A percentile compares a stretch with the other conserved stretches of the same genome.
Evolutionary conservation across 2,329 filamentous ascomycete genomes (phyloP).

Genomic region (Pseudogymnoascus verrucosus): DNA sequence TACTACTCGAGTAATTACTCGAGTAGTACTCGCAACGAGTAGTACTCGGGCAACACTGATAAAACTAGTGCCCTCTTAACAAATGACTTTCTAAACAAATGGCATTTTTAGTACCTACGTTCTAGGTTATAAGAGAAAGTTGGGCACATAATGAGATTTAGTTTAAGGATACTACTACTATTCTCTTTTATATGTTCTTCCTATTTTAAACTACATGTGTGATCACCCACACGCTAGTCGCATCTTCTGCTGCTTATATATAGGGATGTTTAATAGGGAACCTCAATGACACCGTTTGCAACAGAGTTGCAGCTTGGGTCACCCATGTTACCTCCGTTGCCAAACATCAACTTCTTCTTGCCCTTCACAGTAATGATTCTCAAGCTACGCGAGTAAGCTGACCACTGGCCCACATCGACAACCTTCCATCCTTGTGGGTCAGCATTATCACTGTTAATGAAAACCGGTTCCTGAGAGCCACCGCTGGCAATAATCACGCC

Average conservation of each 20-base stretch:
- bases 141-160: not conserved
- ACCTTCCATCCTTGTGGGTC: conserved; percentile 9
- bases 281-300: conserved; percentile 6
- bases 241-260: not conserved
- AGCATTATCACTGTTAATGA: conserved; percentile 11
- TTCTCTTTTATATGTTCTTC: not conserved
- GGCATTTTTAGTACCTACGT: no score
- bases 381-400: conserved; percentile 13
- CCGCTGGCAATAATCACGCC: conserved; percentile 4
- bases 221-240: not conserved
- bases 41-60: no score
- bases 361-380: not conserved
- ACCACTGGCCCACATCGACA: conserved; percentile 9
- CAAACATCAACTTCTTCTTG: conserved; percentile 9
- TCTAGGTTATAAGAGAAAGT: no score
- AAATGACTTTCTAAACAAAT: no score
- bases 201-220: not conserved
- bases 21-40: no score
- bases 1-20: no score
- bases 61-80: no score
- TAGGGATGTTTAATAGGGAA: not conserved
- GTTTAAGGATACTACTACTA: not conserved
- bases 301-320: not conserved
- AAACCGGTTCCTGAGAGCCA: not conserved
- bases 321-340: conserved; percentile 10